A percentile compares a stretch with the other conserved stretches of the same genome.
These are phyloP conservation scores for Cadophora sp. DNA, from an alignment of 2,329 filamentous ascomycete species.

Conservation along the genomic window DNA sequence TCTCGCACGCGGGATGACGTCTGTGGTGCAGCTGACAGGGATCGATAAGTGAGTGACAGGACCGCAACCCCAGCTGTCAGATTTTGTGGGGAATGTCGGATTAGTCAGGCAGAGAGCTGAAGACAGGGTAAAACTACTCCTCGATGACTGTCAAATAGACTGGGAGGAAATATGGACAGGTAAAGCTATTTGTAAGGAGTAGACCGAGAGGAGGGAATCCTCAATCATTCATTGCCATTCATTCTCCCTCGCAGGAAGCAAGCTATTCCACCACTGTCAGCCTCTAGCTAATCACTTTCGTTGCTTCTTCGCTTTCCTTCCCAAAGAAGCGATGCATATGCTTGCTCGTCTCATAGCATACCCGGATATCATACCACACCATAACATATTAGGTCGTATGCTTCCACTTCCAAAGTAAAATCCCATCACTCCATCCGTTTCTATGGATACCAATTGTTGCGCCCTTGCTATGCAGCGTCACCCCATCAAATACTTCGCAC, in stretches of 20 bases:
- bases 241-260: background rate
- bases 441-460: constrained; percentile 4
- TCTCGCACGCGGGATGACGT: constrained; percentile 20
- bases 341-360: background rate
- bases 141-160: too few relatives aligned
- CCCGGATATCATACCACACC: background rate
- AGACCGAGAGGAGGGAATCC: background rate
- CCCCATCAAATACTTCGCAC: constrained; percentile 10
- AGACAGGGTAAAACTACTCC: too few relatives aligned
- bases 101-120: too few relatives aligned
- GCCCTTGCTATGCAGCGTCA: constrained; percentile 24
- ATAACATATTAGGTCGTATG: background rate
- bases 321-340: background rate
- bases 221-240: background rate
- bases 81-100: too few relatives aligned
- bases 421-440: background rate
- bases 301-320: background rate
- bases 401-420: background rate
- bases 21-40: background rate
- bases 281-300: background rate
- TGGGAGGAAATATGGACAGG: too few relatives aligned
- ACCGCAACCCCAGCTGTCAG: too few relatives aligned
- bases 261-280: background rate
- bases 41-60: too few relatives aligned
- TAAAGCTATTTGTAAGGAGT: background rate